Evolutionary conservation across 345 rosid genomes (phyloP).

Genomic region (Stellera chamaejasme): DNA sequence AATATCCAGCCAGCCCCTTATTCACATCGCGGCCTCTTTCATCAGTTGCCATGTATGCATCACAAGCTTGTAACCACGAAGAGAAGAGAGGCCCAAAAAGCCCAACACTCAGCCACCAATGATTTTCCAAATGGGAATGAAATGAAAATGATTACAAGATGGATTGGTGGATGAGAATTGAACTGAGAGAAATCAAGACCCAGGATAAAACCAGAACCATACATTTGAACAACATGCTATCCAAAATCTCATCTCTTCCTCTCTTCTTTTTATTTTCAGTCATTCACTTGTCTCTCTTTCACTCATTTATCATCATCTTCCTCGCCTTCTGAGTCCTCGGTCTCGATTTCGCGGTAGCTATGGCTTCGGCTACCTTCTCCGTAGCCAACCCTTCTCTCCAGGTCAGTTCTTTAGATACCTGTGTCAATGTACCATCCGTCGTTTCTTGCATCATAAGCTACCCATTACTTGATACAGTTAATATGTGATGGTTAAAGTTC

Average conservation of each 20-base stretch:
- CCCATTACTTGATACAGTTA: too few species aligned
- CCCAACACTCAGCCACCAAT: background rate
- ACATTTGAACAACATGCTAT: constrained; percentile 56
- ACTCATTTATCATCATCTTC: constrained; percentile 9
- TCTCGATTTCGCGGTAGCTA: constrained; percentile 8
- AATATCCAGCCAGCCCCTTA: background rate
- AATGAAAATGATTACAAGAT: background rate
- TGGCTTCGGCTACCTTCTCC: constrained; percentile 92
- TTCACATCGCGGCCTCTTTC: too few species aligned
- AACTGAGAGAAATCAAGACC: constrained; percentile 9
- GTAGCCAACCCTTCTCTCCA: constrained; percentile 84
- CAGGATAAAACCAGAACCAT: constrained; percentile 36
- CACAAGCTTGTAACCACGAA: too few species aligned
- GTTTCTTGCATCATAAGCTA: background rate
- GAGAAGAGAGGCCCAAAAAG: background rate
- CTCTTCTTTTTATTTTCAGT: constrained; percentile 18
- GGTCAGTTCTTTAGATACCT: constrained; percentile 25
- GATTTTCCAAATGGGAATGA: too few species aligned
- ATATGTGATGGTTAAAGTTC: too few species aligned
- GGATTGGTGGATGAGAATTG: constrained; percentile 3
- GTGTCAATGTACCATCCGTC: background rate
- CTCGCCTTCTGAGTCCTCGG: background rate
- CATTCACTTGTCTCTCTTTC: constrained; percentile 3
- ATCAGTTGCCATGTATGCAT: too few species aligned
- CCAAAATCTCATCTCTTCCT: constrained; percentile 75